These are phyloP conservation scores for Beta macrorhiza DNA, from an alignment of 179 eudicot genomes.

Conservation along the genomic window DNA sequence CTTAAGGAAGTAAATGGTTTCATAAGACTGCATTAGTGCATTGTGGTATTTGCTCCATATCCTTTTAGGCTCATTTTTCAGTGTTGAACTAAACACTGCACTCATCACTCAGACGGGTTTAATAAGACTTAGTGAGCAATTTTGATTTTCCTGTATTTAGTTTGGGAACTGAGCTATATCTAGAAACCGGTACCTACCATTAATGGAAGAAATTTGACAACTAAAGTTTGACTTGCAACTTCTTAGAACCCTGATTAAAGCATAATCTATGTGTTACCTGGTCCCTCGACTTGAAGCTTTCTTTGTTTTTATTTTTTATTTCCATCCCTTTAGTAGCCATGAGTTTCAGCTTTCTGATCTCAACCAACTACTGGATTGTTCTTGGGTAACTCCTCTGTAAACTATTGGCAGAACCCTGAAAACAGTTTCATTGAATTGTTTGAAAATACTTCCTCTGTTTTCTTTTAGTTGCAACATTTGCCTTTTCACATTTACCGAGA, in stretches of 20 bases:
- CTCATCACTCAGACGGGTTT: not conserved
- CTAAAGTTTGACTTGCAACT: not conserved
- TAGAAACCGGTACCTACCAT: not conserved
- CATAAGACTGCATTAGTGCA: not conserved
- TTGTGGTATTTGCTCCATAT: not conserved
- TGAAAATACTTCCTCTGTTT: not conserved
- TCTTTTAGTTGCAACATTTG: no score
- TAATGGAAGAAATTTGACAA: not conserved
- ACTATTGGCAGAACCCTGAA: not conserved
- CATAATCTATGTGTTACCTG: not conserved
- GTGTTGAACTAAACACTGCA: not conserved
- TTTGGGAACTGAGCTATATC: not conserved
- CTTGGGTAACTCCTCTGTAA: not conserved
- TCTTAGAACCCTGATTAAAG: not conserved
- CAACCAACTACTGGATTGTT: not conserved
- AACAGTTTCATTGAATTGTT: not conserved
- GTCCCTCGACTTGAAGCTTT: not conserved
- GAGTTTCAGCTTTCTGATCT: not conserved
- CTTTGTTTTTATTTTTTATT: not conserved
- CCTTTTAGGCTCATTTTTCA: not conserved
- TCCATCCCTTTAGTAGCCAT: not conserved
- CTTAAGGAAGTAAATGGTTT: not conserved
- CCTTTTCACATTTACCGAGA: no score
- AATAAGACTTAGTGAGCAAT: not conserved
- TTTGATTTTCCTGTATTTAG: not conserved